Evolutionary conservation across 805 yeast genomes (phyloP).

Genomic region (Sugiyamaella americana): DNA sequence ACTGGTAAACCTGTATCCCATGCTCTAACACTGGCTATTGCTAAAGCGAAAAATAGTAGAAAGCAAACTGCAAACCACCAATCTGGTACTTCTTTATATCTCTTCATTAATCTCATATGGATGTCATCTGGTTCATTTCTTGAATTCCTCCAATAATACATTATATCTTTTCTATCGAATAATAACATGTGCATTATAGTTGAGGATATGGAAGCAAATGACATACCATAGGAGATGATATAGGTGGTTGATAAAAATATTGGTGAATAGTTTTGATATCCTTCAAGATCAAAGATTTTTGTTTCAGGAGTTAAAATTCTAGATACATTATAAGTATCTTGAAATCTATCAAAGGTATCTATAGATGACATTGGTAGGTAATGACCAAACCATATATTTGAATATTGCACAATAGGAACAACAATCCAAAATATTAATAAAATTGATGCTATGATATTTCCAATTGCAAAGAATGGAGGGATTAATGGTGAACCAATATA

Average conservation of each 20-base stretch:
- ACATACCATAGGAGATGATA: slow-evolving; percentile 54
- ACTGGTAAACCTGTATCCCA: slow-evolving; percentile 49
- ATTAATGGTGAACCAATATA: slow-evolving; percentile 57
- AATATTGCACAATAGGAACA: slow-evolving; percentile 47
- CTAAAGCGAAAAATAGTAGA: slow-evolving; percentile 41
- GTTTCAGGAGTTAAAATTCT: slow-evolving; percentile 37
- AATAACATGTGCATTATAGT: slow-evolving; percentile 52
- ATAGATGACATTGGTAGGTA: slow-evolving; percentile 52
- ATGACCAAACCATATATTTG: slow-evolving; percentile 53
- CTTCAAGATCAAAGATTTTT: slow-evolving; percentile 37
- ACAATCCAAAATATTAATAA: slow-evolving; percentile 49
- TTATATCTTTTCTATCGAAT: slow-evolving; percentile 53
- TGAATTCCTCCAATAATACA: slow-evolving; percentile 42
- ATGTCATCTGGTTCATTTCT: slow-evolving; percentile 42
- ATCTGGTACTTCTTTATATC: slow-evolving; percentile 56
- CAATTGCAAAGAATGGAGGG: slow-evolving; percentile 48
- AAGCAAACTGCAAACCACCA: slow-evolving; percentile 53
- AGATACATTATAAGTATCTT: slow-evolving; percentile 43
- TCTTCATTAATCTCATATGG: slow-evolving; percentile 50
- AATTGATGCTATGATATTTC: slow-evolving; percentile 42
- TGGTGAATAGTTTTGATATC: slow-evolving; percentile 56
- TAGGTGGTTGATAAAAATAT: slow-evolving; percentile 54
- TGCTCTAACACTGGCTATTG: slow-evolving; percentile 36
- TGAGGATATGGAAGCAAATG: slow-evolving; percentile 59
- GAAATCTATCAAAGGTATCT: slow-evolving; percentile 47